Percentiles rank a stretch among this genome's conserved stretches.
phyloP scores from a whole-genome alignment of 2,329 filamentous ascomycete species.

The Fusarium torulosum region DNA sequence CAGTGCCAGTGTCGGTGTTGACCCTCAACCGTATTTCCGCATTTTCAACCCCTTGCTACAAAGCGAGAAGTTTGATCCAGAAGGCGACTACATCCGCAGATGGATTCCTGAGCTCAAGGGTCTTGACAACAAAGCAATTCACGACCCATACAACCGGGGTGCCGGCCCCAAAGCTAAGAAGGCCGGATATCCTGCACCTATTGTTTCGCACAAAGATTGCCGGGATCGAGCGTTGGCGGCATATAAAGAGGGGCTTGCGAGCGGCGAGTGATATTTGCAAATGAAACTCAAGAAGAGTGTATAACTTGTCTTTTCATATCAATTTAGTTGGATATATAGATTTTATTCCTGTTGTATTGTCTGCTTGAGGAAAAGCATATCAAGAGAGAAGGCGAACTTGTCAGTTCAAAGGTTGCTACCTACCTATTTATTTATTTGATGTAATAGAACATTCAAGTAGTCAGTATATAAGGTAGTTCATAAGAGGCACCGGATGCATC shows the following conservation, averaged over 20 bases:
- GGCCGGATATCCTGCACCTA: conserved; percentile 78
- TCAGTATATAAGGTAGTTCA: not conserved
- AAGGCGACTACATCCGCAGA: conserved; percentile 82
- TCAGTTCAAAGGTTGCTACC: not conserved
- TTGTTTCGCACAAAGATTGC: conserved; percentile 79
- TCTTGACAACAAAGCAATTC: conserved; percentile 76
- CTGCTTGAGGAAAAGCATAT: not conserved
- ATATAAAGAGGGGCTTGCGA: conserved; percentile 70
- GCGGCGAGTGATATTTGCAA: conserved; percentile 34
- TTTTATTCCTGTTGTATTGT: not conserved
- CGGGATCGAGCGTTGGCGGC: conserved; percentile 75
- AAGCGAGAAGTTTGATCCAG: conserved; percentile 85
- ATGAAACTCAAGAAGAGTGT: not conserved
- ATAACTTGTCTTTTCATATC: not conserved
- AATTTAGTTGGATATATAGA: not conserved
- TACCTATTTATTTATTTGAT: not conserved
- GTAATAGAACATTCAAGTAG: not conserved
- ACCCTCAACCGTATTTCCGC: conserved; percentile 90
- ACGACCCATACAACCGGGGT: conserved; percentile 82
- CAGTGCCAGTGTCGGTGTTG: conserved; percentile 76
- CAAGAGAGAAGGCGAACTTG: not conserved
- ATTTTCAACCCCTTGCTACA: conserved; percentile 90
- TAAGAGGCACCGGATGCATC: not conserved
- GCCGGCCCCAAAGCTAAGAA: conserved; percentile 69
- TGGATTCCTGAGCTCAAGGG: conserved; percentile 83